phyloP scores from a whole-genome alignment of 768 basidiomycete species.

The Tricholoma bakamatsutake region DNA sequence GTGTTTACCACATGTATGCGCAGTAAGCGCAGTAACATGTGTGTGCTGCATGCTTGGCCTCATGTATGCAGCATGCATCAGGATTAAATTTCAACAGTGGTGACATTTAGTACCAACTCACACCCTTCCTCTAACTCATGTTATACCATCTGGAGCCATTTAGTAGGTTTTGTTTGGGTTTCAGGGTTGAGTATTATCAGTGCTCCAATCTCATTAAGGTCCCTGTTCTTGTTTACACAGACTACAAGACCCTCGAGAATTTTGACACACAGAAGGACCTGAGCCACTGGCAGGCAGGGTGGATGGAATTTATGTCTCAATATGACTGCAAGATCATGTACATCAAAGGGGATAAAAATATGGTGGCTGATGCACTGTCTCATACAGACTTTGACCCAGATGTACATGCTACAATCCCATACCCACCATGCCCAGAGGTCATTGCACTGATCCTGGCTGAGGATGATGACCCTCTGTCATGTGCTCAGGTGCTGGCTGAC shows the following conservation, averaged over 20 bases:
- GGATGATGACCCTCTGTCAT: not conserved
- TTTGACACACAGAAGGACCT: slow-evolving; percentile 15
- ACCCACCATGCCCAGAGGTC: not conserved
- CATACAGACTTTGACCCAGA: not conserved
- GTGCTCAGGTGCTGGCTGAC: not conserved
- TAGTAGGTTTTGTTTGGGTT: too few species aligned
- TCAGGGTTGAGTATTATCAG: too few species aligned
- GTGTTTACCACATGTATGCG: too few species aligned
- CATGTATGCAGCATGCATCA: too few species aligned
- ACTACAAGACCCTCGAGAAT: slow-evolving; percentile 13
- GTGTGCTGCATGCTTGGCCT: too few species aligned
- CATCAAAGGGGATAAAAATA: slow-evolving; percentile 12
- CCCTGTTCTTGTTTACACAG: slow-evolving; percentile 20
- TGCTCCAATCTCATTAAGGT: slow-evolving; percentile 14
- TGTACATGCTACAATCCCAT: not conserved
- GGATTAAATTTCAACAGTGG: too few species aligned
- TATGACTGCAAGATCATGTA: too few species aligned
- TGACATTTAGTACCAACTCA: too few species aligned
- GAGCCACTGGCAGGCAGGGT: slow-evolving; percentile 18
- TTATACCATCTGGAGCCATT: too few species aligned
- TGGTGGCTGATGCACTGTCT: slow-evolving; percentile 29
- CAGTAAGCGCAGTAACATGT: too few species aligned
- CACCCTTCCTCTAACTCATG: too few species aligned
- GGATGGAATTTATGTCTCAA: slow-evolving; percentile 18
- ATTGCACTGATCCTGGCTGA: not conserved